phyloP scores from a whole-genome alignment of 441 rosid species.

The Brassica balearica region DNA sequence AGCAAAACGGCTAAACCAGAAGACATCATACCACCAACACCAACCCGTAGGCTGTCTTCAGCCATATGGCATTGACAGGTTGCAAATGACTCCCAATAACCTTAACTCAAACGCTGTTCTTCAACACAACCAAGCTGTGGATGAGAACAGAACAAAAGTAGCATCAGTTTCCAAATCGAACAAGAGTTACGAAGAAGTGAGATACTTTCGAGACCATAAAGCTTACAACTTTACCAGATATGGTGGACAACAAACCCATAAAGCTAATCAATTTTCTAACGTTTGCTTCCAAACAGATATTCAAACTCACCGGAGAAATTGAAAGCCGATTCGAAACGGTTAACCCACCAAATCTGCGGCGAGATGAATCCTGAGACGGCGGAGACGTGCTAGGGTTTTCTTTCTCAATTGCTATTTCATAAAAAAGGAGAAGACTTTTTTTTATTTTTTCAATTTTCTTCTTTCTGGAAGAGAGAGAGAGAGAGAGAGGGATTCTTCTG shows the following conservation, averaged over 20 bases:
- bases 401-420: constrained; percentile 28
- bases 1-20: constrained; percentile 94
- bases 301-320: constrained; percentile 28
- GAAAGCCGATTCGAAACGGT: constrained; percentile 5
- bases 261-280: constrained; percentile 23
- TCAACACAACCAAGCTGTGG: constrained; percentile 41
- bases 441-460: constrained; percentile 1
- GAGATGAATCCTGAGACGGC: constrained; percentile 48
- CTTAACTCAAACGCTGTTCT: constrained; percentile 24
- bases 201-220: background rate
- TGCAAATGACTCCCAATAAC: background rate
- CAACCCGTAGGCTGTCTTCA: constrained; percentile 71
- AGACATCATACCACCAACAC: constrained; percentile 58
- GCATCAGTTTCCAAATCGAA: constrained; percentile 27
- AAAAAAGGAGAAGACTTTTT: constrained; percentile 25
- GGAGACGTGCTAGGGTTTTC: constrained; percentile 55
- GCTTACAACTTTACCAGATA: constrained; percentile 24
- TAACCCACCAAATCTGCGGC: constrained; percentile 5
- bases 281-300: background rate
- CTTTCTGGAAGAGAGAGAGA: constrained; percentile 23
- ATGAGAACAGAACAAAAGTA: background rate
- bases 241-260: constrained; percentile 2
- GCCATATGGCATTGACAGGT: constrained; percentile 60
- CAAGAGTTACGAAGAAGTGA: background rate
- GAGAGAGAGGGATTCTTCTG: constrained; percentile 14